Conservation (phyloP, 371 early-diverging fungal genomes). For the Nematocida ausubeli region DNA sequence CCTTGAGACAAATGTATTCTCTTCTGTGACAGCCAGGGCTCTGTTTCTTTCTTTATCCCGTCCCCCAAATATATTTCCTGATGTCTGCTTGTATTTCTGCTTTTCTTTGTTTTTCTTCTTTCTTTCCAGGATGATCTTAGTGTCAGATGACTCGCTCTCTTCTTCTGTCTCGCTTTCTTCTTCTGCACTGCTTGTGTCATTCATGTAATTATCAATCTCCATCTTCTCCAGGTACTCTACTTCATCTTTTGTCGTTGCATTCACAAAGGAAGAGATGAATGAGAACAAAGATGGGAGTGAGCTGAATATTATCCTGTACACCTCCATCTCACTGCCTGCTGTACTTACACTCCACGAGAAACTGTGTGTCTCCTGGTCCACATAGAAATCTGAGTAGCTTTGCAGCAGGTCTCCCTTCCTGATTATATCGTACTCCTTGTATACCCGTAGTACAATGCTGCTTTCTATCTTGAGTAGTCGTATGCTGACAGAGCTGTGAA, state of each 20-base stretch:
- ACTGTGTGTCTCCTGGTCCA: slow-evolving; percentile 63
- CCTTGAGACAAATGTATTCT: slow-evolving; percentile 65
- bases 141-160: slow-evolving; percentile 14
- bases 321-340: slow-evolving; percentile 31
- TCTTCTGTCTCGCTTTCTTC: slow-evolving; percentile 5
- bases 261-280: slow-evolving; percentile 63
- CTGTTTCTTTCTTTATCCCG: slow-evolving; percentile 58
- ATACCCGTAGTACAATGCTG: slow-evolving; percentile 57
- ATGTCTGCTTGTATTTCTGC: slow-evolving; percentile 47
- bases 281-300: slow-evolving; percentile 60
- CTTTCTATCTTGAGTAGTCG: slow-evolving; percentile 7
- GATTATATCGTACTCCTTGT: slow-evolving; percentile 59
- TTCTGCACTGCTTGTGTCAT: slow-evolving; percentile 41
- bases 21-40: slow-evolving; percentile 61
- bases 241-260: slow-evolving; percentile 41
- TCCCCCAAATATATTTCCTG: slow-evolving; percentile 47
- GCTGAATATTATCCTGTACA: slow-evolving; percentile 64
- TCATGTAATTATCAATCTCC: slow-evolving; percentile 61
- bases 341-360: slow-evolving; percentile 67
- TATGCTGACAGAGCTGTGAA: slow-evolving; percentile 11
- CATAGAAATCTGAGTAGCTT: slow-evolving; percentile 66
- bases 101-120: slow-evolving; percentile 39
- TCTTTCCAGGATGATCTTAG: neutral
- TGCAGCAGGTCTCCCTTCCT: slow-evolving; percentile 64
- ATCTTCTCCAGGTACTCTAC: slow-evolving; percentile 53